Base-by-base conservation (phyloP, 148 eudicot species). In the Rhododendron vialii region DNA sequence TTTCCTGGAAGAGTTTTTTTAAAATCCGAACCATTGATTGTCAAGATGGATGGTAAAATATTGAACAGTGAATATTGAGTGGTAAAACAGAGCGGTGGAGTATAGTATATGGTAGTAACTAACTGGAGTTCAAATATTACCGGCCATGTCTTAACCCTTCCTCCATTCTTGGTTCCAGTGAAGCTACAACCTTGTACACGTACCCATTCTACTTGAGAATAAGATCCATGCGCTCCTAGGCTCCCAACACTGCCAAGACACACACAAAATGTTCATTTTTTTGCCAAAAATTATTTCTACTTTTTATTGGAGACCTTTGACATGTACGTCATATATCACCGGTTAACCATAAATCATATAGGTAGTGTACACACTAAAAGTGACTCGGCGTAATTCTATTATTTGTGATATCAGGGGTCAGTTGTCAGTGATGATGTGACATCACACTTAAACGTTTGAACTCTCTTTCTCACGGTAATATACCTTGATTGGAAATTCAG, bases 71-170 rank as follows among this genome's bases (percentile, higher is more conserved):
- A 38, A 38, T 38, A 38, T 38, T 0, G 1, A 41, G 45, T 7
- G 45, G 7, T 41, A 41, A 41, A 41, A 41, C 45, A 41, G 0
- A 41, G 45, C 7, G 7, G 45, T 41, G 7, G 45, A 41, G 7
- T 41, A 41, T 6, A 41, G 8, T 6, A 41, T 41, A 41, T 41
- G 45, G 45, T 41, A 41, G 45, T 41, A 41, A 41, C 45, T 41
- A 47, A 47, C 50, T 9, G 12, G 12, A 47, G 50, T 47, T 47
- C 9, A 9, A 7, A 20, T 20, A 50, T 26, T 84, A 84, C 92
- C n/a, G 94, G 90, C 89, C 84, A 88, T 48, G 93, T 84, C 90
- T 90, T 92, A 61, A 92, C 35, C 82, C 92, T 89, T 71, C 89
- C 92, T 28, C 92, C 92, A 84, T 88, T 85, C 83, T 71, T 38